These are phyloP conservation scores for Fusarium sp. DNA, from an alignment of 2,329 filamentous ascomycete species.

Conservation along the genomic window DNA sequence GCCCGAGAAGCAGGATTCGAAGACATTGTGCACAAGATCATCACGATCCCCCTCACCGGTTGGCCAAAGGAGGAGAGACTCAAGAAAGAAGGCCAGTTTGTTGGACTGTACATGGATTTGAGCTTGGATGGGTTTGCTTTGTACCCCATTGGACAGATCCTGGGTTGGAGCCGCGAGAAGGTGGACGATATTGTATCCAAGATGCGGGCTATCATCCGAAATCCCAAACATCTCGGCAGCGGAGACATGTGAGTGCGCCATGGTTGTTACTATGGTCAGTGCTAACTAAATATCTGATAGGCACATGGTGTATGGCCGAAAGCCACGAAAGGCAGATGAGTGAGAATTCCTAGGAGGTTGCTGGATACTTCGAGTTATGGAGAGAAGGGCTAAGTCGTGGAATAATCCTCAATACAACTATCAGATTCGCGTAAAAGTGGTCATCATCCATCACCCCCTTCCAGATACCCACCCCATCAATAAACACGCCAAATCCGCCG, in stretches of 20 bases:
- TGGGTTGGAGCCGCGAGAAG: constrained; percentile 17
- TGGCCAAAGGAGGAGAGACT: constrained; percentile 31
- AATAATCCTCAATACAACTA: too few species aligned
- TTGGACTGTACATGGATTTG: constrained; percentile 26
- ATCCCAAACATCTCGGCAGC: constrained; percentile 3
- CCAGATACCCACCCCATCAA: too few species aligned
- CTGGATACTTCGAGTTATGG: too few species aligned
- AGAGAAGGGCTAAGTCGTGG: too few species aligned
- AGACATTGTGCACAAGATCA: constrained; percentile 4
- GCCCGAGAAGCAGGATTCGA: constrained; percentile 21
- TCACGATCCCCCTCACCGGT: constrained; percentile 13
- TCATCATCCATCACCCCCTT: too few species aligned
- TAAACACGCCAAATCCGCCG: too few species aligned
- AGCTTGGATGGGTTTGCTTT: constrained; percentile 20
- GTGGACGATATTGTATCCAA: constrained; percentile 13
- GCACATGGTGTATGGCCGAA: constrained; percentile 19
- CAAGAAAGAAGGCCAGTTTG: constrained; percentile 21
- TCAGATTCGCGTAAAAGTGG: too few species aligned
- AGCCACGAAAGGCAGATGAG: not conserved
- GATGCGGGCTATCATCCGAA: constrained; percentile 12
- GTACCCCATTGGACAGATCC: constrained; percentile 19
- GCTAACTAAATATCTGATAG: not conserved
- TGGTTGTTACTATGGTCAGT: not conserved
- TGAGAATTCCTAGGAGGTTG: too few species aligned
- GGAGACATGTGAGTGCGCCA: constrained; percentile 7